Base-by-base conservation (phyloP, 2,329 filamentous ascomycete species). In the Aspergillus ibericus region DNA sequence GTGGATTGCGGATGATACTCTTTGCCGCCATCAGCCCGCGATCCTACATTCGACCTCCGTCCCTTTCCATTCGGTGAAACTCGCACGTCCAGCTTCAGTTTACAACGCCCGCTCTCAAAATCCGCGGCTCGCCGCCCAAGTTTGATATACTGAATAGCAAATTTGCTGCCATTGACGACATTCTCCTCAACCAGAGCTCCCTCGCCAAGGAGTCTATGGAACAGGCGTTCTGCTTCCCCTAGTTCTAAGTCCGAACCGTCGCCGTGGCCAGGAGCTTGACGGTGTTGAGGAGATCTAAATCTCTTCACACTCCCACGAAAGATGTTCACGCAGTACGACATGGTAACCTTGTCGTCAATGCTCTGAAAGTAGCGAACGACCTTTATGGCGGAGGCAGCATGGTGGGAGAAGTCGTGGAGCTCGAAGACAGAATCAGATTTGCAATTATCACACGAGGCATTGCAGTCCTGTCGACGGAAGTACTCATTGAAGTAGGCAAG, bases 401-500 rank as follows among this genome's bases (percentile, higher is more conserved):
- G 85, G 15, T 87, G 77, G 12, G 91, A 92, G 66, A 93, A 89
- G 75, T 98, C 92, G 58, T 86, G 82, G 53, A 83, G 81, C 66
- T 92, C 87, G 68, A 92, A 95, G 3, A 83, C 82, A 47, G 85
- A 81, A 22, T 85, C 86, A 2, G 88, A 90, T 63, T 83, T 86
- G 81, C 95, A 99, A 71, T 96, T 98, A 78, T 99, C 96, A 75
- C 95, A 99, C 1, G 83, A 84, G 52, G 84, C 81, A 50, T 86
- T 80, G 75, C 95, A 99, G 53, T 91, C 83, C 12, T 85, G 83
- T 36, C 82, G 80, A 53, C 85, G 79, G 71, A 98, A 99, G 1
- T 82, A 81, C 74, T 99, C 96, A 58, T 89, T 92, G 79, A 99
- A 99, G 75, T 99, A 99, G n/a, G 85, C 85, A 34, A 99, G 85